Conservation (phyloP, 208 protist genomes). For the Balamuthia mandrillaris region DNA sequence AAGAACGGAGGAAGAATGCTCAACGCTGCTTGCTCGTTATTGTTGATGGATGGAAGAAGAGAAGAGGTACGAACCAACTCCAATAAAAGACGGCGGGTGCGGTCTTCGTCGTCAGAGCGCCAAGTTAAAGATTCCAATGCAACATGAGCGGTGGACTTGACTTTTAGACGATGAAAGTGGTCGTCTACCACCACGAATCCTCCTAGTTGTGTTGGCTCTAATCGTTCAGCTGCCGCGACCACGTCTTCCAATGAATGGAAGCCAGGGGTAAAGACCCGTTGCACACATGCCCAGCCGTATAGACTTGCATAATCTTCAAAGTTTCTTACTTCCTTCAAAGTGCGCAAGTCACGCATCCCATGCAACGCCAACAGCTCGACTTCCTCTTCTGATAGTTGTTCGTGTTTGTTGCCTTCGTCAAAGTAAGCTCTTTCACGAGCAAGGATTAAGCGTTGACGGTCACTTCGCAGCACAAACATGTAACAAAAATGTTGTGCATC, state of each 20-base stretch:
- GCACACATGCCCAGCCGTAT: neutral
- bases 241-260: too few species aligned
- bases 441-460: neutral
- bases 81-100: neutral
- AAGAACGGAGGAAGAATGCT: neutral
- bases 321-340: neutral
- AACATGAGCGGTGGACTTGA: neutral
- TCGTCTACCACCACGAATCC: neutral
- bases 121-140: neutral
- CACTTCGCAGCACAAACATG: neutral
- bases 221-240: too few species aligned
- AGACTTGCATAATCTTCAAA: neutral
- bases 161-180: neutral
- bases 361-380: neutral
- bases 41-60: too few species aligned
- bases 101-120: constrained; percentile 1
- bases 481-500: neutral
- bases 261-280: too few species aligned
- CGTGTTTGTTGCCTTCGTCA: neutral
- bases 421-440: neutral
- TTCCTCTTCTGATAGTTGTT: neutral
- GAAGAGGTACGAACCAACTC: neutral
- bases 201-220: neutral
- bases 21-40: too few species aligned
- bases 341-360: neutral